Percentiles rank a stretch among this genome's conserved stretches.
Evolutionary conservation across 805 yeast species (phyloP).

Genomic region (Wickerhamiella australiensis): DNA sequence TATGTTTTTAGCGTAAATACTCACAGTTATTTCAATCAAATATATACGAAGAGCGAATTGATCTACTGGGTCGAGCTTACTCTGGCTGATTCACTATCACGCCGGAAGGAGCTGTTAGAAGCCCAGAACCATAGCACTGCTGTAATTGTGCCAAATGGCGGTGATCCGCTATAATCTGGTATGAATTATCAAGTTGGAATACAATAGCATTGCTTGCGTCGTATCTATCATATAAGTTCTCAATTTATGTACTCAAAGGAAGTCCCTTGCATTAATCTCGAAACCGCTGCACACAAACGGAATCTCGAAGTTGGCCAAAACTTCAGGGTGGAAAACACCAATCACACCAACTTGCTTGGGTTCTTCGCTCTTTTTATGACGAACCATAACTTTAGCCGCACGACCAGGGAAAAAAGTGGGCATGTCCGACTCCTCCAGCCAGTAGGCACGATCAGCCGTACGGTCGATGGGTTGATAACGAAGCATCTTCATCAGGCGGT

Average conservation of each 20-base stretch:
- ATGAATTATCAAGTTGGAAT: no score
- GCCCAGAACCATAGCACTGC: no score
- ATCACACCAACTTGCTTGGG: conserved; percentile 50
- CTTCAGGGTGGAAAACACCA: conserved; percentile 95
- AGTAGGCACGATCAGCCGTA: conserved; percentile 50
- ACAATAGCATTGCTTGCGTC: no score
- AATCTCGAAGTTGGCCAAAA: conserved; percentile 70
- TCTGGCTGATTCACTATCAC: no score
- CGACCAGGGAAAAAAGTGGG: conserved; percentile 91
- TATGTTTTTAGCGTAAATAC: background rate
- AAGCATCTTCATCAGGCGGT: conserved; percentile 90
- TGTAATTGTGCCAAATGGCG: no score
- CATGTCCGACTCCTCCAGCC: conserved; percentile 29
- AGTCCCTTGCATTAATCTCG: conserved; percentile 80
- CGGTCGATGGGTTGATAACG: conserved; percentile 67
- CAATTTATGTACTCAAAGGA: conserved; percentile 25
- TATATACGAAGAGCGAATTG: no score
- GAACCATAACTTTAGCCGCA: conserved; percentile 76
- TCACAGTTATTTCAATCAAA: background rate
- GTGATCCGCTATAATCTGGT: no score
- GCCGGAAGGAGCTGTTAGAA: no score
- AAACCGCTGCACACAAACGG: conserved; percentile 88
- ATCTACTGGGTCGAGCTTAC: no score
- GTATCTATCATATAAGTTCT: no score
- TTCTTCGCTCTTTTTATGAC: conserved; percentile 31